Evolutionary conservation across 495 filamentous ascomycete genomes (phyloP), one percentile per base, ranked within the genome.

Genomic region (Penicillium odoratum): DNA sequence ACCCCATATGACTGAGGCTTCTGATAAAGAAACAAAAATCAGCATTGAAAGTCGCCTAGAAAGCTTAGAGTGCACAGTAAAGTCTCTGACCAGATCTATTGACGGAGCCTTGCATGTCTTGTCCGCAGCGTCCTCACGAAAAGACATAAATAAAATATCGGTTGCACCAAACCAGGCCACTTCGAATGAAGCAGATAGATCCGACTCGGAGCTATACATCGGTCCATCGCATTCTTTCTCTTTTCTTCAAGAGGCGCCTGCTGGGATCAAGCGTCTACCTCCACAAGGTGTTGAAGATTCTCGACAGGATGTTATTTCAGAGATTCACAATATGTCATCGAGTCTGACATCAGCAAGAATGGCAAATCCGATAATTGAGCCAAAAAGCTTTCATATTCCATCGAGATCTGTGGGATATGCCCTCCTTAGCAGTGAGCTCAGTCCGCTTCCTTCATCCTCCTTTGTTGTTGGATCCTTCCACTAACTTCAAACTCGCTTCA

Each of bases 151-250:
- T 5, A 33, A 33, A 33, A 1, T 33, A 33, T 10, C 25, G 28
- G 13, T 16, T 30, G 5, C 4, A 29, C 28, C 30, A 5, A 18
- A 30, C 26, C 28, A 50, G n/a, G 46, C 15, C 0, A 36, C 0
- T 21, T 1, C 30, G 28, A 53, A 44, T 43, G 40, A 40, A 31
- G 26, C 56, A 28, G n/a, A 28, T 7, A 30, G 16, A 30, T 42
- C 48, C 5, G 16, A 48, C 15, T 42, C 53, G 11, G 26, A 25
- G 7, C 59, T 57, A 26, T 61, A 61, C 38, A 57, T 57, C 18
- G 59, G 53, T 4, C 31, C 59, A 8, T 61, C 59, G 7, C 40
- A 57, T 57, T 61, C 59, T 8, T 61, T 61, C 31, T 61, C 59
- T 9, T 57, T 61, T 30, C 28, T 61, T 4, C 31, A 53, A 46